Evolutionary conservation across 768 basidiomycete species (phyloP).

Genomic region (Pleurotus pulmonarius): DNA sequence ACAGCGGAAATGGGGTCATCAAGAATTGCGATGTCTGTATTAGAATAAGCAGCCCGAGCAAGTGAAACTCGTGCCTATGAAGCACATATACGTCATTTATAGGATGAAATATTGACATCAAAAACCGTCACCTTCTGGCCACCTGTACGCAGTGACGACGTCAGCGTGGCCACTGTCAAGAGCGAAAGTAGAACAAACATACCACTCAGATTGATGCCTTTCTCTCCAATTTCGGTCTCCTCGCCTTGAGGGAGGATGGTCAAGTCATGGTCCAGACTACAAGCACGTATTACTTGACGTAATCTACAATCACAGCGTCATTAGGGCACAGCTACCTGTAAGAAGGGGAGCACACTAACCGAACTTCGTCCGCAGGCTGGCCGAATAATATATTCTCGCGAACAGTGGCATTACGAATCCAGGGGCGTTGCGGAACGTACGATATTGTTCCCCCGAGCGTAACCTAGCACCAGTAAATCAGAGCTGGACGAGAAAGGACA

Average conservation of each 20-base stretch:
- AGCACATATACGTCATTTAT: too few relatives aligned
- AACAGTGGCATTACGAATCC: constrained; percentile 67
- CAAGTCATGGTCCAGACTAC: constrained; percentile 67
- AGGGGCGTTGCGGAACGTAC: constrained; percentile 58
- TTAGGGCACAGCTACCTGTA: not conserved
- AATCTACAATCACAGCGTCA: constrained; percentile 31
- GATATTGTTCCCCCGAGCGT: constrained; percentile 50
- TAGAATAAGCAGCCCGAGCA: constrained; percentile 73
- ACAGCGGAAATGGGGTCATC: constrained; percentile 83
- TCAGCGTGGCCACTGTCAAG: not conserved
- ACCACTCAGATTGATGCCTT: constrained; percentile 68
- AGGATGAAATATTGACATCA: too few relatives aligned
- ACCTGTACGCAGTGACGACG: not conserved
- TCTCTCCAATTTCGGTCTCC: constrained; percentile 70
- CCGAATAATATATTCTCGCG: constrained; percentile 77
- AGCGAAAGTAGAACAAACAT: constrained; percentile 8
- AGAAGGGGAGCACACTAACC: constrained; percentile 22
- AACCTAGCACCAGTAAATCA: constrained; percentile 24
- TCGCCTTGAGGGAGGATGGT: constrained; percentile 68
- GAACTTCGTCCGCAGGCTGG: constrained; percentile 53
- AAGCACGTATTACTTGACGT: constrained; percentile 54
- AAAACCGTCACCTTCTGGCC: too few relatives aligned
- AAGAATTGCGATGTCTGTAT: constrained; percentile 67
- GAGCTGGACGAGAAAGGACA: too few relatives aligned
- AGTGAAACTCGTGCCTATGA: constrained; percentile 63